Base-by-base conservation (phyloP, 2,329 filamentous ascomycete species). In the Sarocladium oryzae region DNA sequence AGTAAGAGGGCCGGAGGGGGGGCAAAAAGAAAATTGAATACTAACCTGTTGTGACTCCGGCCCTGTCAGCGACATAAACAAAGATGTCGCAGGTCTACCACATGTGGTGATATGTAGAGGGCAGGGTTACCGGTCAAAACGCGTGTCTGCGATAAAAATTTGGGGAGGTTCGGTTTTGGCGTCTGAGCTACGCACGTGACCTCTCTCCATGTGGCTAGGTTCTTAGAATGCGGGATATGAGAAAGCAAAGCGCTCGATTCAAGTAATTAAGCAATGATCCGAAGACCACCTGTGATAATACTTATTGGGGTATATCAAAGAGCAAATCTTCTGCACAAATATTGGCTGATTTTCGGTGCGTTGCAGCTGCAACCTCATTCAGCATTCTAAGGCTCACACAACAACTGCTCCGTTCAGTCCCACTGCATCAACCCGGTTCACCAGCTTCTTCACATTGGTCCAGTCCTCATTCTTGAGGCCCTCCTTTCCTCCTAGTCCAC, bases 401-500 rank as follows among this genome's bases (percentile, higher is more conserved):
- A 68, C 65, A 56, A 73, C 68, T 16, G 69, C 69, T n/a, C 73
- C 74, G 48, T 75, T 77, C 36, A 74, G 65, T 2, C 76, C 73
- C n/a, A 72, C 73, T 15, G 76, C 75, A 68, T 95, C 91, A 54
- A 92, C 70, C 60, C 85, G 81, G 37, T 81, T 84, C 21, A 96
- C 81, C 63, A 96, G 74, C 68, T 89, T 91, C 82, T 96, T 97
- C 58, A 99, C 88, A 32, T 81, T 88, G 5, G 86, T 81, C 92
- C 93, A 99, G 66, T 97, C 92, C 61, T 99, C 93, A 50, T 82
- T 83, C 65, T 87, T 86, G 35, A 89, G 78, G 30, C 82, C 79
- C 61, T 97, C 93, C 58, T 86, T 84, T n/a, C 90, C 91, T 23
- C 91, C 90, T 10, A 95, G 66, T 57, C 91, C 82, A 60, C 78